Evolutionary conservation across 1,284 basidiomycete species (phyloP), one percentile per base, ranked within the genome.

Genomic region (Apiotrichum porosum): DNA sequence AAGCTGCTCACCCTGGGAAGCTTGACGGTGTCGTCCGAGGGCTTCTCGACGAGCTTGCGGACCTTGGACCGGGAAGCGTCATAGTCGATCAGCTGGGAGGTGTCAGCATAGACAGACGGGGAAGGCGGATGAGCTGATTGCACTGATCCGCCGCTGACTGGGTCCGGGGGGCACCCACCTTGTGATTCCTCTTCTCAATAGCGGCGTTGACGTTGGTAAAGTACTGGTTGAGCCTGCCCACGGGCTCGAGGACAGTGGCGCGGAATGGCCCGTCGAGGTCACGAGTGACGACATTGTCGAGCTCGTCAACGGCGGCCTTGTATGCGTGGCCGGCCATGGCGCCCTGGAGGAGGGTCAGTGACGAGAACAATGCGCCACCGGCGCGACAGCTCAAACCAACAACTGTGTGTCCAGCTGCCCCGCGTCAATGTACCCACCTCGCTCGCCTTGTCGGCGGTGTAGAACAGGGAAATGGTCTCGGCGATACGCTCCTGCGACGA

Each of bases 311-410:
- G 0, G 92, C 87, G 30, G 90, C 82, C 68, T 91, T 93, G 79
- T 98, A 99, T 4, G 94, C 86, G 67, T 97, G 91, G 2, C 88
- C 89, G 1, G 93, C 88, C 88, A 98, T 97, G 13, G 95, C 94
- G 23, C 91, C 87, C 65, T 80, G 68, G 13, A 14, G 26, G 24
- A 14, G 5, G 31, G 52, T 54, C 17, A 54, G 52, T n/a, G n/a
- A n/a, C 22, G 30, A n/a, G 6, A 18, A 5, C 12, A 3, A 28
- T 10, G 10, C 28, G 28, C 14, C 13, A 31, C 33, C 15, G 13
- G 17, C 10, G n/a, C n/a, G n/a, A n/a, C n/a, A n/a, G n/a, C n/a
- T n/a, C n/a, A n/a, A n/a, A n/a, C n/a, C n/a, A n/a, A n/a, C n/a
- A n/a, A n/a, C n/a, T n/a, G n/a, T n/a, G n/a, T n/a, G n/a, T n/a